phyloP scores from a whole-genome alignment of 169 alveolate genomes.

The Perkinsus olseni region DNA sequence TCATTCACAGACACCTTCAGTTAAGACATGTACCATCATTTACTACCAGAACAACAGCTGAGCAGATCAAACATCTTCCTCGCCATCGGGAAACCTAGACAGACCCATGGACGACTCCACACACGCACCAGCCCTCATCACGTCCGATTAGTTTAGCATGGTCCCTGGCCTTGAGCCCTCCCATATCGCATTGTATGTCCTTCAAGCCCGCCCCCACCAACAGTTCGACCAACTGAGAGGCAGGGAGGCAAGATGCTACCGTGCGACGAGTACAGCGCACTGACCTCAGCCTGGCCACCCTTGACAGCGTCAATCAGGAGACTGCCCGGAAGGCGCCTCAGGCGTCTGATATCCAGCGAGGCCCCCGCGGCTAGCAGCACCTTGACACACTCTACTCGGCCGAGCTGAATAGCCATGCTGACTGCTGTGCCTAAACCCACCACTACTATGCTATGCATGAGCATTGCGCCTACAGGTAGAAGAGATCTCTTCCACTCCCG shows the following conservation, averaged over 20 bases:
- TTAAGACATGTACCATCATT: not conserved
- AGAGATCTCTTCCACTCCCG: not conserved
- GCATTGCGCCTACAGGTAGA: not conserved
- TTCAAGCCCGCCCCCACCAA: not conserved
- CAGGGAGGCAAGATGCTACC: too few species aligned
- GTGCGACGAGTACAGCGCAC: too few species aligned
- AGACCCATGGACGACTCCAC: too few species aligned
- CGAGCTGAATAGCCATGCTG: not conserved
- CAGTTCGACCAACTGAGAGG: not conserved
- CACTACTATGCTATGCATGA: not conserved
- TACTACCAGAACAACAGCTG: too few species aligned
- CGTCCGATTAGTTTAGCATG: not conserved
- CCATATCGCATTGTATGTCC: not conserved
- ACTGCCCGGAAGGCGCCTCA: not conserved
- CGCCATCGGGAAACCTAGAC: too few species aligned
- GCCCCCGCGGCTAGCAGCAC: not conserved
- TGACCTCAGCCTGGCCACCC: not conserved
- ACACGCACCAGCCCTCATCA: too few species aligned
- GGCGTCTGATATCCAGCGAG: not conserved
- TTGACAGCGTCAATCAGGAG: not conserved
- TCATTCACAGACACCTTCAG: not conserved
- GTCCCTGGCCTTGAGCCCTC: not conserved
- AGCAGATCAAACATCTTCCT: too few species aligned
- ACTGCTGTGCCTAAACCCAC: not conserved
- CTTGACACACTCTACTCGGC: not conserved